Evolutionary conservation across 768 basidiomycete genomes (phyloP), one percentile per base, ranked within the genome.

Genomic region (Gymnopilus dilepis): DNA sequence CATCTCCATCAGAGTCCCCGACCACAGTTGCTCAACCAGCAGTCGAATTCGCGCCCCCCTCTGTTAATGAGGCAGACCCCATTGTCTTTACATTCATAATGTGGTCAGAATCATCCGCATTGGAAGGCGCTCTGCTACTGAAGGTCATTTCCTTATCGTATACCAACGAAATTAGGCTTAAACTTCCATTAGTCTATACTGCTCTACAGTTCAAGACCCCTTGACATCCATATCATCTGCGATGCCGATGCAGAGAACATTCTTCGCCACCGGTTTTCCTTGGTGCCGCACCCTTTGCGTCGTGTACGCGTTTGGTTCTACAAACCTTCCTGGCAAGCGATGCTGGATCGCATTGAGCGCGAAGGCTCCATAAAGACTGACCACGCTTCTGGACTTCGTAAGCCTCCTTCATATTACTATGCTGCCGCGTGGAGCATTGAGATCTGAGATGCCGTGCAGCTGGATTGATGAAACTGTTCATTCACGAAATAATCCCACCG

Each of bases 381-480:
- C 54, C 83, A 84, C 63, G 76, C 79, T 26, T 80, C 83, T 55
- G 83, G 83, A 37, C 68, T 77, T 53, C 77, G 82, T 84, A 64
- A 65, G 82, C 81, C 9, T 47, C 30, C 31, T 22, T 24, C 38
- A 40, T 24, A 9, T 22, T 43, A n/a, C 53, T 37, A 37, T 7
- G n/a, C 19, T 40, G 31, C 22, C 34, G 11, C 22, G 21, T 48
- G 22, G 13, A 13, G 31, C 12, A 19, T 28, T 37, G 21, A 37
- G 12, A 52, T 48, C 21, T 22, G 19, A 37, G 52, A 34, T 11
- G 38, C 41, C 12, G 30, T 56, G 12, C 51, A 83, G 82, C 79
- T 53, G 82, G 82, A 1, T 76, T 84, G 41, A 81, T 83, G 80
- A 84, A 84, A 65, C 72, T 84, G 19, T 83, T 84, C 69, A 74